phyloP scores from a whole-genome alignment of 305 asterid species.

The Fraxinus velutina region DNA sequence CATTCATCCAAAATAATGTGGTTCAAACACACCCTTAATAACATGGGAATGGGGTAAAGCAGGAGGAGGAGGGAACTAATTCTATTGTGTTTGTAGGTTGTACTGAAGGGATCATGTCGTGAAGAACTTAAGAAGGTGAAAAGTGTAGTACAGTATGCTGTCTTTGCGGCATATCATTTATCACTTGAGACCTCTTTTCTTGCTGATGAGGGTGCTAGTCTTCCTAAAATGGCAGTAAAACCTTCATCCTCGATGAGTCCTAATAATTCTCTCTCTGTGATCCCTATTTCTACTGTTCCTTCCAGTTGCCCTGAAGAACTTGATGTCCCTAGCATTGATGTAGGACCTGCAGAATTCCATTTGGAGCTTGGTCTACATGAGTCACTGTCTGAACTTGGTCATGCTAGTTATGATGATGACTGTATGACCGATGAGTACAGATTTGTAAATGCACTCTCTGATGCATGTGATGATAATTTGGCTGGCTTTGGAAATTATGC shows the following conservation, averaged over 20 bases:
- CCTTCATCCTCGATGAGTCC: conserved; percentile 29
- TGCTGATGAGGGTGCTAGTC: conserved; percentile 91
- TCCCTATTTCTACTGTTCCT: conserved; percentile 30
- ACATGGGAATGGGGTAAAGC: background rate
- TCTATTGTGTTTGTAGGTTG: conserved; percentile 47
- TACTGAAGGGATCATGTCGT: conserved; percentile 66
- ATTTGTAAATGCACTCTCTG: conserved; percentile 33
- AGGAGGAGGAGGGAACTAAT: conserved; percentile 5
- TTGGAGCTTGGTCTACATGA: conserved; percentile 53
- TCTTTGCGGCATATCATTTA: conserved; percentile 94
- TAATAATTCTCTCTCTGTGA: conserved; percentile 31
- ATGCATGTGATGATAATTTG: conserved; percentile 39
- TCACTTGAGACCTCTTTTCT: conserved; percentile 85
- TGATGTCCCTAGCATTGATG: conserved; percentile 24
- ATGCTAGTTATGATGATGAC: conserved; percentile 21
- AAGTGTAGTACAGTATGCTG: conserved; percentile 69
- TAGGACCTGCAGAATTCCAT: conserved; percentile 37
- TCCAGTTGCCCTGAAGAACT: conserved; percentile 25
- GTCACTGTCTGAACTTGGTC: conserved; percentile 45
- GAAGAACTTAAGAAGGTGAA: conserved; percentile 84
- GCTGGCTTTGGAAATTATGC: conserved; percentile 27
- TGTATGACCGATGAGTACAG: background rate
- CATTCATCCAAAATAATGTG: no score
- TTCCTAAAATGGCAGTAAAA: conserved; percentile 46
- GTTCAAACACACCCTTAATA: no score